phyloP scores from a whole-genome alignment of 2,329 filamentous ascomycete species.

The Aspergillus japonicus region DNA sequence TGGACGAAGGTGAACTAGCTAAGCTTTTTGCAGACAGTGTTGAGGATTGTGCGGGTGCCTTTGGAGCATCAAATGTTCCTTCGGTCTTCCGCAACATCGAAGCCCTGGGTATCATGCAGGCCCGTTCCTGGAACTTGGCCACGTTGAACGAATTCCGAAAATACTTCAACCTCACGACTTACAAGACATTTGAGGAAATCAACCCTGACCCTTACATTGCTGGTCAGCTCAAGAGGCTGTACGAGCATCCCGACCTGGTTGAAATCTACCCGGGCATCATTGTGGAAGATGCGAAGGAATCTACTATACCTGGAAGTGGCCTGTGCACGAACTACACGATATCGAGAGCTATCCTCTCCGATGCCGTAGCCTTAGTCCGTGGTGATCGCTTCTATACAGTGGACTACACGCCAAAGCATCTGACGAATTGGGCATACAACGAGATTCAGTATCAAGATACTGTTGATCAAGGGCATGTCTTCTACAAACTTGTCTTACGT shows the following conservation, averaged over 20 bases:
- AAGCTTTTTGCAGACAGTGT: constrained; percentile 58
- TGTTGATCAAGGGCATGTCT: constrained; percentile 51
- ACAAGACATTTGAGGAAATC: constrained; percentile 53
- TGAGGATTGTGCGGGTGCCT: constrained; percentile 60
- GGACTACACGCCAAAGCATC: constrained; percentile 45
- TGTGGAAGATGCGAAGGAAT: constrained; percentile 55
- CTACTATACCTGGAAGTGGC: constrained; percentile 50
- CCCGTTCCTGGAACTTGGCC: constrained; percentile 60
- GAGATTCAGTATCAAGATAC: constrained; percentile 44
- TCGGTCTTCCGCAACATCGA: constrained; percentile 61
- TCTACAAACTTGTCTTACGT: constrained; percentile 54
- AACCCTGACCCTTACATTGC: constrained; percentile 52
- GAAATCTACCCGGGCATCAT: constrained; percentile 61
- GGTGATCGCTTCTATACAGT: constrained; percentile 50
- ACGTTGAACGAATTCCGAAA: constrained; percentile 59
- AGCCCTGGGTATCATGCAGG: constrained; percentile 61
- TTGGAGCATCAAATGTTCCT: constrained; percentile 61
- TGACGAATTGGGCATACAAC: constrained; percentile 49
- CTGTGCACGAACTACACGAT: constrained; percentile 51
- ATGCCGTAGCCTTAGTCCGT: constrained; percentile 48
- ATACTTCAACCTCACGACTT: constrained; percentile 52
- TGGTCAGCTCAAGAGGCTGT: constrained; percentile 46
- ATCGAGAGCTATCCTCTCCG: constrained; percentile 45
- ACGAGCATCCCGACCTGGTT: constrained; percentile 53
- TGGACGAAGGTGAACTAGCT: constrained; percentile 59